Evolutionary conservation across 345 rosid genomes (phyloP).

Genomic region (Sonneratia caseolaris): DNA sequence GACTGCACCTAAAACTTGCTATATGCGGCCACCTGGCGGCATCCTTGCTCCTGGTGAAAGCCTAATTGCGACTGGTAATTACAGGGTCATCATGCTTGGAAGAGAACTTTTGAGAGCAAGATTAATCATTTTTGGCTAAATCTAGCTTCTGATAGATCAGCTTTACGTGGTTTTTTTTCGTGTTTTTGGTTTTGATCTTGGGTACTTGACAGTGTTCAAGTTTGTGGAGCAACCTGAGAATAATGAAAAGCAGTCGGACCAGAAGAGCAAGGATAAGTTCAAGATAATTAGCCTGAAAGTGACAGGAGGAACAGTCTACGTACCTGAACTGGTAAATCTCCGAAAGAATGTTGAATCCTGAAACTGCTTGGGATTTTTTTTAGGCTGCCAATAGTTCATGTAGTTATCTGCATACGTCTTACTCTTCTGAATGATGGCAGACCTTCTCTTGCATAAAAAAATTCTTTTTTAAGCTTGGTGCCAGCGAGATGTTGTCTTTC

Average conservation of each 20-base stretch:
- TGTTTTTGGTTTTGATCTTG: background rate
- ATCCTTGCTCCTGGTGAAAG: constrained; percentile 88
- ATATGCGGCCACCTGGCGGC: constrained; percentile 99
- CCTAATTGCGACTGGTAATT: constrained; percentile 72
- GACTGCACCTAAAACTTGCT: constrained; percentile 94
- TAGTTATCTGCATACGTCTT: background rate
- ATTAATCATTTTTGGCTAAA: background rate
- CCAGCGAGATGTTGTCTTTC: background rate
- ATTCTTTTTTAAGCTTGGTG: background rate
- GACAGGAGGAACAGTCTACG: constrained; percentile 63
- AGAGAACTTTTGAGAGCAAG: background rate
- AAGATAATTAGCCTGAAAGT: constrained; percentile 95
- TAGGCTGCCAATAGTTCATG: background rate
- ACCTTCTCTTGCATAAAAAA: background rate
- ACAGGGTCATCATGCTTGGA: background rate
- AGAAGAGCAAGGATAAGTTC: constrained; percentile 83
- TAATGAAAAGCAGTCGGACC: constrained; percentile 60
- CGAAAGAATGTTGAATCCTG: too few relatives aligned
- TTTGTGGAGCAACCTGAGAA: constrained; percentile 93
- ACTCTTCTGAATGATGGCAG: background rate
- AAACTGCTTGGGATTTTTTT: too few relatives aligned
- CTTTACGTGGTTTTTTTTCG: background rate
- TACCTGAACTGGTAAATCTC: constrained; percentile 81
- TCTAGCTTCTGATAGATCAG: background rate
- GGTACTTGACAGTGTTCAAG: constrained; percentile 55